These are phyloP conservation scores for Aspergillus transmontanensis DNA, from an alignment of 2,329 filamentous ascomycete species.

Conservation along the genomic window DNA sequence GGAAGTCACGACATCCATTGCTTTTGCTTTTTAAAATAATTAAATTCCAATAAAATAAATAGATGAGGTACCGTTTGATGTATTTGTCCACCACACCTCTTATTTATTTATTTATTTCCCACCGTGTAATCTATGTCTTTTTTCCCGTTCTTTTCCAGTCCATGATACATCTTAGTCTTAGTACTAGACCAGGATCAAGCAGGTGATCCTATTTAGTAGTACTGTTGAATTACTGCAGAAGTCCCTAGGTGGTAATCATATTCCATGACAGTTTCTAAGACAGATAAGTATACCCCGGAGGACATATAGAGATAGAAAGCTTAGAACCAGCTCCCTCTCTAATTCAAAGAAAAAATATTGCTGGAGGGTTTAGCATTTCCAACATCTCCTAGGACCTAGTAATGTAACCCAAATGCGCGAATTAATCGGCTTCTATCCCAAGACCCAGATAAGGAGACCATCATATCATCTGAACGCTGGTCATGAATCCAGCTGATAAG, in stretches of 20 bases:
- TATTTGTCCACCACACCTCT: not conserved
- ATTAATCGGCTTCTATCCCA: not conserved
- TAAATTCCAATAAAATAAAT: not conserved
- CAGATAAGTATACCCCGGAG: not conserved
- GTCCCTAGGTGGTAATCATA: no score
- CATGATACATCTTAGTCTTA: not conserved
- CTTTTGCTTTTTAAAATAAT: not conserved
- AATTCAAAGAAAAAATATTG: not conserved
- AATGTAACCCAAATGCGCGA: not conserved
- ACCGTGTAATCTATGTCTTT: not conserved
- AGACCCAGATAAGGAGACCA: not conserved
- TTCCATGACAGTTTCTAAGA: no score
- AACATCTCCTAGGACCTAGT: not conserved
- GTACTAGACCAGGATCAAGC: not conserved
- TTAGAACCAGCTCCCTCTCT: not conserved
- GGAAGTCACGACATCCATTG: conserved; percentile 6
- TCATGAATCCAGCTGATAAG: conserved; percentile 5
- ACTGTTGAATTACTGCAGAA: not conserved
- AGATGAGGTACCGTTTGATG: not conserved
- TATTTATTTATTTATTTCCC: not conserved
- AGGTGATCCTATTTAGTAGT: not conserved
- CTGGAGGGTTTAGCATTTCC: not conserved
- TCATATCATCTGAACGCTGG: conserved; percentile 5
- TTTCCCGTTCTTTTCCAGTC: not conserved
- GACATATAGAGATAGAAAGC: not conserved